Conservation (phyloP, 495 filamentous ascomycete genomes). For the Annulohypoxylon maeteangense region DNA sequence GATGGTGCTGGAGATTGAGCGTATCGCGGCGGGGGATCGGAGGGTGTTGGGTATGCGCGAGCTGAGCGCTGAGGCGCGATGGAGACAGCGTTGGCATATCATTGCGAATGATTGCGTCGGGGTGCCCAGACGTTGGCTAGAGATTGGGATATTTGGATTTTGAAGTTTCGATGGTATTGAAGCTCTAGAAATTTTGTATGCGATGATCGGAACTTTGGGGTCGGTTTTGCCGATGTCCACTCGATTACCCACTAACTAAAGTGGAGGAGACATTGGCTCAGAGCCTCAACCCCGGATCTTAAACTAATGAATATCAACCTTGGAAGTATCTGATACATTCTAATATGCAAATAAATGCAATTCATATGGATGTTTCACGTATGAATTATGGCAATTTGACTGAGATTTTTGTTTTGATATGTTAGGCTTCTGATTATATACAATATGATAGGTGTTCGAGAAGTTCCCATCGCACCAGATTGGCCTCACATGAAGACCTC, state of each 20-base stretch:
- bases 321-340: background rate
- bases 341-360: background rate
- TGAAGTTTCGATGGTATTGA: conserved; percentile 31
- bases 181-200: conserved; percentile 60
- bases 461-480: conserved; percentile 3
- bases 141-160: conserved; percentile 1
- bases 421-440: conserved; percentile 18
- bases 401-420: background rate
- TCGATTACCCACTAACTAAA: conserved; percentile 4
- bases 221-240: conserved; percentile 35
- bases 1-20: conserved; percentile 49
- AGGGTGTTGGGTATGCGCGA: conserved; percentile 28
- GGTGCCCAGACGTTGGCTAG: background rate
- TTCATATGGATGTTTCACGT: background rate
- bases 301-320: background rate
- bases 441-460: conserved; percentile 1
- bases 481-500: conserved; percentile 13
- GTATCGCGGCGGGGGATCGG: conserved; percentile 25
- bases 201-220: conserved; percentile 44
- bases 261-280: background rate
- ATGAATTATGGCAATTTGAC: background rate
- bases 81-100: conserved; percentile 61
- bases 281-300: background rate
- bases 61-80: conserved; percentile 49
- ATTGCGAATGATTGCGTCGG: conserved; percentile 42